Evolutionary conservation across 2,329 filamentous ascomycete genomes (phyloP).

Genomic region (Madurella mycetomatis): DNA sequence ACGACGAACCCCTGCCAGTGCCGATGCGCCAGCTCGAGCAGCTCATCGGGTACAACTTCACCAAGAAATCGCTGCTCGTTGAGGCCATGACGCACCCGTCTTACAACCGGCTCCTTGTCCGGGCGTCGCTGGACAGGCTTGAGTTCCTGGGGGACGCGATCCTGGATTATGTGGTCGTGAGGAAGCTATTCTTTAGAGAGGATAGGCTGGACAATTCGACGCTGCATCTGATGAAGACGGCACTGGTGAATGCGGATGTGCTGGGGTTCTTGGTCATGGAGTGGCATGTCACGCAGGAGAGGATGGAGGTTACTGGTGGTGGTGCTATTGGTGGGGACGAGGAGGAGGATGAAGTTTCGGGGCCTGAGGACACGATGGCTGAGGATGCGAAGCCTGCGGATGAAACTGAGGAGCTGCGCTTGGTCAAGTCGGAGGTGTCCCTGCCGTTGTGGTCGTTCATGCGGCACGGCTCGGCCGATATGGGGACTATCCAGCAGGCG

Average conservation of each 20-base stretch:
- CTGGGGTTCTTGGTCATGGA: slow-evolving; percentile 72
- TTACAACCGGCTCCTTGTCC: slow-evolving; percentile 39
- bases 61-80: slow-evolving; percentile 61
- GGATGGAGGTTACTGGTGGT: slow-evolving; percentile 20
- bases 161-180: slow-evolving; percentile 72
- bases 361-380: too few relatives aligned
- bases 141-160: slow-evolving; percentile 87
- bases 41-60: slow-evolving; percentile 69
- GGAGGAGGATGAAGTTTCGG: not conserved
- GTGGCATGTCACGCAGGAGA: slow-evolving; percentile 33
- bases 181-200: slow-evolving; percentile 46
- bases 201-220: slow-evolving; percentile 42
- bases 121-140: slow-evolving; percentile 62
- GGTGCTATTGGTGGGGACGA: slow-evolving; percentile 18
- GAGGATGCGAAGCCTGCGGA: slow-evolving; percentile 14
- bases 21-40: slow-evolving; percentile 52
- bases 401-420: slow-evolving; percentile 8
- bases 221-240: slow-evolving; percentile 75
- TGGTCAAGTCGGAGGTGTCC: slow-evolving; percentile 21
- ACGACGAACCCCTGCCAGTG: slow-evolving; percentile 34
- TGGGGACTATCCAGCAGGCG: slow-evolving; percentile 44
- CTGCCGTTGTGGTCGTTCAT: slow-evolving; percentile 66
- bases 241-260: slow-evolving; percentile 75
- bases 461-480: slow-evolving; percentile 48
- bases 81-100: slow-evolving; percentile 82